A percentile compares a stretch with the other conserved stretches of the same genome.
phyloP scores from a whole-genome alignment of 257 asterid genomes.

The Primulina eburnea region DNA sequence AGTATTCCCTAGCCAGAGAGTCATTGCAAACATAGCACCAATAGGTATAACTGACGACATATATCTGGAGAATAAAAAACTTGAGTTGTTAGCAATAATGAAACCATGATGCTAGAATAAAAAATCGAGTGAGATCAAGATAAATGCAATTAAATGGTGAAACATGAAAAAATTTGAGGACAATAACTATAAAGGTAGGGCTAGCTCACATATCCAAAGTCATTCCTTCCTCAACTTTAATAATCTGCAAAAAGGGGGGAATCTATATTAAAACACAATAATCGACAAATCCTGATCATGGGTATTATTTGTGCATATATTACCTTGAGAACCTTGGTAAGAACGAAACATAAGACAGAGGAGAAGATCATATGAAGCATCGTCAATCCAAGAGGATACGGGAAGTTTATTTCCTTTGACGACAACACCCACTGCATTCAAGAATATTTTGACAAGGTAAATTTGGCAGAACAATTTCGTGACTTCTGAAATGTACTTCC shows the following conservation, averaged over 20 bases:
- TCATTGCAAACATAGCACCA: conserved; percentile 98
- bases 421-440: conserved; percentile 94
- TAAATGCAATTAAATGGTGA: conserved; percentile 4
- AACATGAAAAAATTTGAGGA: not conserved
- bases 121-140: not conserved
- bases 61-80: conserved; percentile 64
- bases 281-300: conserved; percentile 11
- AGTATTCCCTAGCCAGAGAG: conserved; percentile 99
- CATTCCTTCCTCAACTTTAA: conserved; percentile 95
- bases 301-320: conserved; percentile 15
- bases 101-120: conserved; percentile 14
- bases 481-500: not conserved
- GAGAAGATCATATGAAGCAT: conserved; percentile 98
- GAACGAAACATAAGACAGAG: conserved; percentile 74
- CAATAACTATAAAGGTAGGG: conserved; percentile 6
- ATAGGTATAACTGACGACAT: conserved; percentile 80
- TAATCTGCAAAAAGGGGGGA: conserved; percentile 46
- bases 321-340: conserved; percentile 92
- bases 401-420: conserved; percentile 88
- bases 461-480: conserved; percentile 4
- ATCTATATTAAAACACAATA: conserved; percentile 18
- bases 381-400: conserved; percentile 94
- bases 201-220: conserved; percentile 82
- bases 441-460: conserved; percentile 18
- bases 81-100: not conserved